phyloP scores from a whole-genome alignment of 805 yeast species.

The Clavispora fructus region DNA sequence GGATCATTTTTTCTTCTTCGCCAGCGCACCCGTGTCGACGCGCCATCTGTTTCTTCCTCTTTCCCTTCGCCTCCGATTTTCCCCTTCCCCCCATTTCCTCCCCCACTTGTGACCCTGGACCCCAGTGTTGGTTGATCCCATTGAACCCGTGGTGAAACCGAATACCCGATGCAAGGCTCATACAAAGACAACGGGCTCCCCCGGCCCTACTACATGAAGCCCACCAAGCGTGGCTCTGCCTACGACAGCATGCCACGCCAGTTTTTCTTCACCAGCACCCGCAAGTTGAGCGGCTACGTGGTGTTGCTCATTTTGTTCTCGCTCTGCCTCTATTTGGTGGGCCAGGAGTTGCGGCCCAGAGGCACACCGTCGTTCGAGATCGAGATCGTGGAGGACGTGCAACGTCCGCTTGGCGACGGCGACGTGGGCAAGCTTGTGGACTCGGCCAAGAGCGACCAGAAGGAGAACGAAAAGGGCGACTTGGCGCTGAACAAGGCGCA shows the following conservation, averaged over 20 bases:
- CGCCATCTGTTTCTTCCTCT: background rate
- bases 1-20: background rate
- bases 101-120: too few species aligned
- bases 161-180: constrained; percentile 36
- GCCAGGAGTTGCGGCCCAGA: constrained; percentile 29
- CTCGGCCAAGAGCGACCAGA: constrained; percentile 24
- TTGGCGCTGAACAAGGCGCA: constrained; percentile 36
- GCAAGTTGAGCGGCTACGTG: constrained; percentile 35
- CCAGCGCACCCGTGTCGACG: background rate
- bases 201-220: constrained; percentile 44
- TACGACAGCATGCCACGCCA: constrained; percentile 28
- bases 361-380: constrained; percentile 27
- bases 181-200: constrained; percentile 40
- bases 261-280: constrained; percentile 31
- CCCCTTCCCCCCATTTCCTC: background rate
- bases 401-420: constrained; percentile 16
- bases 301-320: constrained; percentile 30
- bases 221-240: constrained; percentile 31
- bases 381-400: constrained; percentile 9
- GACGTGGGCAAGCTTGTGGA: constrained; percentile 27
- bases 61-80: background rate
- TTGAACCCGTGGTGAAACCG: background rate
- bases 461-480: constrained; percentile 28
- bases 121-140: background rate
- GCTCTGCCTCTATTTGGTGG: constrained; percentile 29